Percentiles rank a stretch among this genome's conserved stretches.
Conservation (phyloP, 2,329 filamentous ascomycete species). For the Botrytis paeoniae region DNA sequence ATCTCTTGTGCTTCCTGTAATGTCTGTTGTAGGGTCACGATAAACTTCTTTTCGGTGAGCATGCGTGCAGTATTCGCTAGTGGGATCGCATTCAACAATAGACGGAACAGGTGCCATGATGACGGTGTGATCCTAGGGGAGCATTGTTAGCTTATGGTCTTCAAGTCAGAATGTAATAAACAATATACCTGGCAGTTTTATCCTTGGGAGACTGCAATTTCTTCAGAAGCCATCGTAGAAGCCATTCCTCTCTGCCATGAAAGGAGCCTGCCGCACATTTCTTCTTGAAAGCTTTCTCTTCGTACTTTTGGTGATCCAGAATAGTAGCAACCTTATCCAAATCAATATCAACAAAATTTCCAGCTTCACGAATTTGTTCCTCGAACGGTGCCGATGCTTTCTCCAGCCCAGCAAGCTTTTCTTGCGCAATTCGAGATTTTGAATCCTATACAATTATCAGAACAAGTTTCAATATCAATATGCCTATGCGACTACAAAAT, state of each 20-base stretch:
- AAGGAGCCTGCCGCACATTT: slow-evolving; percentile 23
- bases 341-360: slow-evolving; percentile 36
- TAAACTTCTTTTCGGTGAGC: slow-evolving; percentile 67
- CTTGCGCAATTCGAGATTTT: slow-evolving; percentile 36
- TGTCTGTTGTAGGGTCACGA: slow-evolving; percentile 62
- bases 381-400: slow-evolving; percentile 38
- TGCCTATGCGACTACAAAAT: not conserved
- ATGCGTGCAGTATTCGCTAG: slow-evolving; percentile 67
- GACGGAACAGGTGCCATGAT: slow-evolving; percentile 59
- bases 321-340: slow-evolving; percentile 28
- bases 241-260: slow-evolving; percentile 58
- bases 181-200: slow-evolving; percentile 34
- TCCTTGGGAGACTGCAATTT: slow-evolving; percentile 47
- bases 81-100: slow-evolving; percentile 63
- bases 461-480: not conserved
- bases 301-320: not conserved
- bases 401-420: slow-evolving; percentile 36
- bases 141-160: not conserved
- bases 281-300: slow-evolving; percentile 12
- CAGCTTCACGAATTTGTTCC: slow-evolving; percentile 38
- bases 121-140: slow-evolving; percentile 30
- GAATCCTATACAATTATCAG: slow-evolving; percentile 28
- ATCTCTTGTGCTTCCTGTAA: slow-evolving; percentile 52
- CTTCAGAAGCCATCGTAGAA: slow-evolving; percentile 63
- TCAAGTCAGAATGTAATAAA: not conserved